Evolutionary conservation across 225 moss, liverwort and hornwort genomes (phyloP).

Genomic region (Polytrichum formosum): DNA sequence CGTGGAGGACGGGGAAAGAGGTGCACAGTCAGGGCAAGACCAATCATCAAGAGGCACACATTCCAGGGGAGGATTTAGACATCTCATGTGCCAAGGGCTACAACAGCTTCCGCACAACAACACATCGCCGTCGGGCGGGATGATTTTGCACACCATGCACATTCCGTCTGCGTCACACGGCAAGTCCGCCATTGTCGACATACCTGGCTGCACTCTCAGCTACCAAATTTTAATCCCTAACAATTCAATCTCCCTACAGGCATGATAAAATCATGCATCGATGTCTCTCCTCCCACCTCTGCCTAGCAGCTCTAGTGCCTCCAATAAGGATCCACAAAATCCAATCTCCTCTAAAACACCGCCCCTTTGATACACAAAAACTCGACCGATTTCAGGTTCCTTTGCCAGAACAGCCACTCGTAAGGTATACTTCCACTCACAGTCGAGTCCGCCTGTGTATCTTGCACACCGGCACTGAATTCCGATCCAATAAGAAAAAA

Average conservation of each 20-base stretch:
- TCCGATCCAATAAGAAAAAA: not conserved
- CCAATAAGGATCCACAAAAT: not conserved
- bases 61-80: conserved; percentile 66
- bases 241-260: not conserved
- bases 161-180: conserved; percentile 88
- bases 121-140: conserved; percentile 63
- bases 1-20: conserved; percentile 2
- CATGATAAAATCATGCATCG: not conserved
- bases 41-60: conserved; percentile 67
- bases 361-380: not conserved
- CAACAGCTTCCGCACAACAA: conserved; percentile 78
- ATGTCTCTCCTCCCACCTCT: not conserved
- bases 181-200: conserved; percentile 66
- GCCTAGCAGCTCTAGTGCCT: not conserved
- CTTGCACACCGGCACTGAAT: not conserved
- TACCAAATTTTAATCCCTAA: not conserved
- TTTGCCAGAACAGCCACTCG: no score
- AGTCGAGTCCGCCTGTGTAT: not conserved
- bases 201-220: conserved; percentile 3
- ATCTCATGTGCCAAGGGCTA: conserved; percentile 95
- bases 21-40: conserved; percentile 85
- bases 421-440: not conserved
- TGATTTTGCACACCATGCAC: conserved; percentile 89
- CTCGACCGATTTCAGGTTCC: not conserved
- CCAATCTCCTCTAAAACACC: not conserved